Evolutionary conservation across 441 rosid genomes (phyloP).

Genomic region (Melastoma candidum): DNA sequence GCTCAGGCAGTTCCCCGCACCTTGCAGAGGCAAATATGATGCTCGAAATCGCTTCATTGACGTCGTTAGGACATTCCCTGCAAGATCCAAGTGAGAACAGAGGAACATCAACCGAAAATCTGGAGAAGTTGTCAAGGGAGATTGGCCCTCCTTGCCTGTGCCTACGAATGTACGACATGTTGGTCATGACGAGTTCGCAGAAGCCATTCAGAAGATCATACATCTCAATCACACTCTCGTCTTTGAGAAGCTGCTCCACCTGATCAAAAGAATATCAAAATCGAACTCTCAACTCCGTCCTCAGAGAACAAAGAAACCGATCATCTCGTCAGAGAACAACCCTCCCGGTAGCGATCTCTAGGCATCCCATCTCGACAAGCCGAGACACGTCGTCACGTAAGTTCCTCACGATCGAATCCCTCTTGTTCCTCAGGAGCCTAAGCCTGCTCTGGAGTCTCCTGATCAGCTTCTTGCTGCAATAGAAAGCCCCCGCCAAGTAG

Average conservation of each 20-base stretch:
- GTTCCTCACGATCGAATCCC: conserved; percentile 38
- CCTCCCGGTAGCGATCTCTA: conserved; percentile 38
- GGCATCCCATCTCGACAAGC: conserved; percentile 48
- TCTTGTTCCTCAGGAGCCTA: conserved; percentile 53
- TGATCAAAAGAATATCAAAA: conserved; percentile 14
- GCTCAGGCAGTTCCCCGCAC: conserved; percentile 84
- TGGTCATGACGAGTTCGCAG: conserved; percentile 39
- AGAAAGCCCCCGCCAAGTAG: background rate
- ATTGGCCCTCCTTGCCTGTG: conserved; percentile 29
- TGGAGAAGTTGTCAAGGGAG: background rate
- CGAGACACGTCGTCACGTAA: conserved; percentile 54
- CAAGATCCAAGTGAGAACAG: conserved; percentile 1
- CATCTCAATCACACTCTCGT: conserved; percentile 35
- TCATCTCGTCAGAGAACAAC: conserved; percentile 20
- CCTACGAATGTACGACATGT: conserved; percentile 50
- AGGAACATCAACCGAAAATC: background rate
- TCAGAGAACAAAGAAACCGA: conserved; percentile 3
- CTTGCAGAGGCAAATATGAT: conserved; percentile 77
- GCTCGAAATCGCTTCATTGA: conserved; percentile 79
- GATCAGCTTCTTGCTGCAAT: conserved; percentile 51
- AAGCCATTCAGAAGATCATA: conserved; percentile 50
- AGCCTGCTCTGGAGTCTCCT: conserved; percentile 48
- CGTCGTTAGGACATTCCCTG: conserved; percentile 62
- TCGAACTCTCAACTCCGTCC: background rate
- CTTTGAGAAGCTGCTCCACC: conserved; percentile 55